Percentiles rank a stretch among this genome's conserved stretches.
phyloP scores from a whole-genome alignment of 371 early-diverging fungal species.

The Mucor piriformis region DNA sequence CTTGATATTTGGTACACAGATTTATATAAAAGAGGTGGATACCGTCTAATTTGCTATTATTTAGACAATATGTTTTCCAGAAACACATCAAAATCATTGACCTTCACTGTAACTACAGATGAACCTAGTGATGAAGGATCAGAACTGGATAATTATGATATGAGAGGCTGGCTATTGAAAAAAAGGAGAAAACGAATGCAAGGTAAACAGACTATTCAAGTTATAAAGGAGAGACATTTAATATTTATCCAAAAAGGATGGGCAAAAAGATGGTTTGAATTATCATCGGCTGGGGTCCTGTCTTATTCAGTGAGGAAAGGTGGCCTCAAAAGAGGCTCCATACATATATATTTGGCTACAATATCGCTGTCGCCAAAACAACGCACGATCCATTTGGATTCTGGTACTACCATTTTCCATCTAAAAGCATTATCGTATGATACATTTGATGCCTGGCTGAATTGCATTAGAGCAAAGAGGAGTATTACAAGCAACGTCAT shows the following conservation, averaged over 20 bases:
- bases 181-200: constrained; percentile 87
- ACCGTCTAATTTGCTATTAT: not conserved
- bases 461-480: constrained; percentile 27
- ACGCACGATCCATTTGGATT: constrained; percentile 76
- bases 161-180: constrained; percentile 73
- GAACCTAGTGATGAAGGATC: constrained; percentile 16
- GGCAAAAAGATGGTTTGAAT: constrained; percentile 73
- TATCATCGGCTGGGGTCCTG: constrained; percentile 57
- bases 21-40: not conserved
- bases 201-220: constrained; percentile 41
- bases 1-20: constrained; percentile 41
- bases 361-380: constrained; percentile 63
- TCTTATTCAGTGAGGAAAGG: constrained; percentile 60
- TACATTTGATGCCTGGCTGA: constrained; percentile 67
- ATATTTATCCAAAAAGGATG: constrained; percentile 44
- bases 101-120: constrained; percentile 71
- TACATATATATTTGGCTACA: constrained; percentile 62
- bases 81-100: constrained; percentile 84
- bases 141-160: constrained; percentile 27
- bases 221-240: not conserved
- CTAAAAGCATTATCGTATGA: constrained; percentile 65
- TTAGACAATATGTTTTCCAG: constrained; percentile 86
- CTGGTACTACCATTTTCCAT: constrained; percentile 73
- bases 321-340: constrained; percentile 72
- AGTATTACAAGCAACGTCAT: not conserved